Evolutionary conservation across 495 filamentous ascomycete genomes (phyloP).

Genomic region (Aspergillus steynii): DNA sequence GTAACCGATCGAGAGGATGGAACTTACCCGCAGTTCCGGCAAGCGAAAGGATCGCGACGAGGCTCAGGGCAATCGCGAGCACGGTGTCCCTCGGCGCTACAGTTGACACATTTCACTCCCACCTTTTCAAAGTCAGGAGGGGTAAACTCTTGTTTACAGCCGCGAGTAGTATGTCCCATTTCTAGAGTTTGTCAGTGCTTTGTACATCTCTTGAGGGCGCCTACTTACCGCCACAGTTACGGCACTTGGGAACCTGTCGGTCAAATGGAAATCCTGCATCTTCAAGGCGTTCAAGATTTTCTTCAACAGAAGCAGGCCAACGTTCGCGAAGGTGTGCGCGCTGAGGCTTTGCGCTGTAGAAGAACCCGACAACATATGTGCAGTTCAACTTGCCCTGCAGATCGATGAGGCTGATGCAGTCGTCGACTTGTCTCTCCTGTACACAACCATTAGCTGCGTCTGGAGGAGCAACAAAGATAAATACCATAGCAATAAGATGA

Average conservation of each 20-base stretch:
- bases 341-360: conserved; percentile 60
- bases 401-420: conserved; percentile 74
- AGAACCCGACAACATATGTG: conserved; percentile 73
- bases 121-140: conserved; percentile 36
- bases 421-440: conserved; percentile 56
- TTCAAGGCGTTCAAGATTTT: conserved; percentile 72
- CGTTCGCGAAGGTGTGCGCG: conserved; percentile 58
- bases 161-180: conserved; percentile 68
- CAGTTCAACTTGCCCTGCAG: conserved; percentile 77
- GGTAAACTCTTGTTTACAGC: conserved; percentile 64
- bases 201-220: neutral
- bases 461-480: neutral
- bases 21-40: conserved; percentile 79
- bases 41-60: conserved; percentile 60
- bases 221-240: conserved; percentile 62
- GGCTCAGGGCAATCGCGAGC: conserved; percentile 66
- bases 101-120: conserved; percentile 74
- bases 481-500: conserved; percentile 72
- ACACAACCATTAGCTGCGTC: conserved; percentile 5
- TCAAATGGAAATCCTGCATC: conserved; percentile 72
- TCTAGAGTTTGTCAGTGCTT: conserved; percentile 42
- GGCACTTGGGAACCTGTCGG: conserved; percentile 65
- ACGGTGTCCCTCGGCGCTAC: conserved; percentile 69
- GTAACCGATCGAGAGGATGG: neutral
- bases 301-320: conserved; percentile 65